Base-by-base conservation (phyloP, 176 grass and related monocot genomes). In the Carex cristatella region DNA sequence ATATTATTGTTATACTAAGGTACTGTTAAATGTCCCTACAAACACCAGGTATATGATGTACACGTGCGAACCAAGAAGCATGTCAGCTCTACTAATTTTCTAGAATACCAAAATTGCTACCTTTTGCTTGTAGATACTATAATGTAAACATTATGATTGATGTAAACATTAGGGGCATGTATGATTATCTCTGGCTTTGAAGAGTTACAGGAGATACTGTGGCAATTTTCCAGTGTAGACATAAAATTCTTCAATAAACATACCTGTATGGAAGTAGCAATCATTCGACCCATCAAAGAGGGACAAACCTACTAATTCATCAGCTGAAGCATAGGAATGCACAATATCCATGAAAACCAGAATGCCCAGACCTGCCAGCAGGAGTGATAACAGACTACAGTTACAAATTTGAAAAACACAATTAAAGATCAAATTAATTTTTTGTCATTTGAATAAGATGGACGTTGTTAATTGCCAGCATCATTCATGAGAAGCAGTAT, bases 241-340 rank as follows among this genome's bases (percentile, higher is more conserved):
- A 15, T 54, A 23, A 77, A 44, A 14, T 55, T 77, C 28, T 77
- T 10, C 48, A 77, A 56, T 77, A 32, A 66, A 18, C 65, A 83
- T 94, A 97, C 94, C 92, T 16, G 66, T 89, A 79, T 98, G 91
- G 72, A 98, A 98, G 80, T 90, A 98, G 82, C 95, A 98, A 62
- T 98, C 92, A 81, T 94, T 98, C 40, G 92, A 94, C 28, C 95
- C 95, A 93, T 98, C 95, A 89, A 91, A 98, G 60, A 98, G 95
- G 59, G 95, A 93, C 85, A 98, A 91, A 27, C 95, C 95, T 68
- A 90, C 91, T 81, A 85, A 73, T 85, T 94, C 95, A 84, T 98
- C 95, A 60, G 92, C 88, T 28, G 95, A 98, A 69, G 95, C 95
- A 91, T 98, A 98, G 6, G 95, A 98, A 89, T 98, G 95, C 33